Percentiles rank a stretch among this genome's conserved stretches.
Evolutionary conservation across 352 stramenopile genomes (phyloP).

Genomic region (Blastocystis hominis): DNA sequence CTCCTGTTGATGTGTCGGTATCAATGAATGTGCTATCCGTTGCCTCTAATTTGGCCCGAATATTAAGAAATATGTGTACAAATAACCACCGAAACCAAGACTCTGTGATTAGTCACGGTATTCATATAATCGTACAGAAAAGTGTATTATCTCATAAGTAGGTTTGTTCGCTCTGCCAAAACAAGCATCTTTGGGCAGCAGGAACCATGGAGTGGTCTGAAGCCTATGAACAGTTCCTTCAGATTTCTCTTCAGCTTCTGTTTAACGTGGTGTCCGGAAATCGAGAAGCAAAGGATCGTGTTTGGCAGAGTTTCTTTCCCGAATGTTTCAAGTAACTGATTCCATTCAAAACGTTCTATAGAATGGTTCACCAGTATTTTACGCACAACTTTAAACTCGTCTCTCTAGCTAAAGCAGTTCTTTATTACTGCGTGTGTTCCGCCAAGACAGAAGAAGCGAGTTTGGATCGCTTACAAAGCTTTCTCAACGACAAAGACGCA

Average conservation of each 20-base stretch:
- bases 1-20: slow-evolving; percentile 32
- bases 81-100: not conserved
- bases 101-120: not conserved
- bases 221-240: slow-evolving; percentile 18
- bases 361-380: slow-evolving; percentile 21
- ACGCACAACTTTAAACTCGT: slow-evolving; percentile 27
- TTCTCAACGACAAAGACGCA: not conserved
- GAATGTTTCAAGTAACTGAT: slow-evolving; percentile 5
- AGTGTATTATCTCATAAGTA: not conserved
- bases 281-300: not conserved
- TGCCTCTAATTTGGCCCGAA: not conserved
- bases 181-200: slow-evolving; percentile 46
- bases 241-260: slow-evolving; percentile 17
- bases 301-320: not conserved
- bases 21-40: slow-evolving; percentile 34
- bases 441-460: not conserved
- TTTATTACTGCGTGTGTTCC: not conserved
- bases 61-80: slow-evolving; percentile 40
- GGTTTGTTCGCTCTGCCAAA: not conserved
- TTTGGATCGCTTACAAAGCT: not conserved
- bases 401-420: not conserved
- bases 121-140: not conserved
- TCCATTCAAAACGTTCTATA: not conserved
- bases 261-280: slow-evolving; percentile 12
- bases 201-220: slow-evolving; percentile 42